phyloP scores from a whole-genome alignment of 2,329 filamentous ascomycete genomes.

The Basipetospora chlamydospora region DNA sequence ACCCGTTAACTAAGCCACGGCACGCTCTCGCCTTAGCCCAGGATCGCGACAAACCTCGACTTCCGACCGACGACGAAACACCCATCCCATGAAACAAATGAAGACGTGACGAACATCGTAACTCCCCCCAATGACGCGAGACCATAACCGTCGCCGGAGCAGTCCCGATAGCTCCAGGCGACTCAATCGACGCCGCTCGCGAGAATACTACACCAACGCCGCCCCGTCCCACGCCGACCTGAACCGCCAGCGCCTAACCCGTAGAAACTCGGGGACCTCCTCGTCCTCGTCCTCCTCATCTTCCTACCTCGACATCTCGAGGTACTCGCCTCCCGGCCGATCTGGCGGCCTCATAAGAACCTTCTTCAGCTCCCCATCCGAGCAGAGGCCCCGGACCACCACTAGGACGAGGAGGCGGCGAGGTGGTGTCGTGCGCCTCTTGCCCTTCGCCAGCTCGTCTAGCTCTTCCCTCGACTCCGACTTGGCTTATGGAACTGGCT shows the following conservation, averaged over 20 bases:
- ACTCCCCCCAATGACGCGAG: constrained; percentile 4
- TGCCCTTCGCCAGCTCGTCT: constrained; percentile 47
- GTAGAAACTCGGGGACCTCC: constrained; percentile 18
- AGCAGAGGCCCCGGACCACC: constrained; percentile 15
- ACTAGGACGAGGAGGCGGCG: constrained; percentile 17
- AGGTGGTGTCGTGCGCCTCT: constrained; percentile 30
- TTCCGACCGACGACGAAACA: no score
- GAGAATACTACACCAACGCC: constrained; percentile 3
- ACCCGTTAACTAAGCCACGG: no score
- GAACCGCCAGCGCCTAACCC: background rate
- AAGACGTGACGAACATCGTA: background rate
- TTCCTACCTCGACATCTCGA: constrained; percentile 53
- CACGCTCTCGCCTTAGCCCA: no score
- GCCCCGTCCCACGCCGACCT: constrained; percentile 1
- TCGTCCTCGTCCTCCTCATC: constrained; percentile 34
- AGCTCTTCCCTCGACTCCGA: constrained; percentile 55
- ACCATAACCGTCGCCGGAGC: constrained; percentile 6
- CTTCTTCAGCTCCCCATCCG: constrained; percentile 49
- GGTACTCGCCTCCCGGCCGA: constrained; percentile 28
- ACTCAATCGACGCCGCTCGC: constrained; percentile 5
- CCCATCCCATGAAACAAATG: background rate
- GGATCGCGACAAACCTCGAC: no score
- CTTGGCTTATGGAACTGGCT: constrained; percentile 51
- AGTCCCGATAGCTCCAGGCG: constrained; percentile 6
- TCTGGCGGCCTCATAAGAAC: constrained; percentile 41